Evolutionary conservation across 139 green algal genomes (phyloP).

Genomic region (Coelastrella sp.): DNA sequence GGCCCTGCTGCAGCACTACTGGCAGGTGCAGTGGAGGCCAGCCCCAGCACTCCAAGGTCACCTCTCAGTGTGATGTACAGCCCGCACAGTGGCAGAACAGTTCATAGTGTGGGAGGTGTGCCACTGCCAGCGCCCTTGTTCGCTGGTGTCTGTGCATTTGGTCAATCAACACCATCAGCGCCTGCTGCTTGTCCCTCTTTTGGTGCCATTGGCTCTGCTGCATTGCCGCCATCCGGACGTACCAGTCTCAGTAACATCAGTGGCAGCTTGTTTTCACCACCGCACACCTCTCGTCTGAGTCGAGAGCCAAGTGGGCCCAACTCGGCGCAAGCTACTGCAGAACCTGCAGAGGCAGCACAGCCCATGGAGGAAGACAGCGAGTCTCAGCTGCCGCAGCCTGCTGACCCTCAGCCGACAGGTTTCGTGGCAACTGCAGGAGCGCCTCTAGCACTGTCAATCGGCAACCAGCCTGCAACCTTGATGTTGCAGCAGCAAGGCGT

Average conservation of each 20-base stretch:
- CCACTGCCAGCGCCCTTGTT: constrained; percentile 5
- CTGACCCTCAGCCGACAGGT: too few relatives aligned
- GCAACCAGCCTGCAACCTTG: too few relatives aligned
- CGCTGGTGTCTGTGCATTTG: not conserved
- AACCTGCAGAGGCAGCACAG: not conserved
- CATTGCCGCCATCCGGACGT: not conserved
- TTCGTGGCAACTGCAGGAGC: too few relatives aligned
- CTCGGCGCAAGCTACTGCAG: not conserved
- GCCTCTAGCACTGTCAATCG: too few relatives aligned
- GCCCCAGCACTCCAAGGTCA: not conserved
- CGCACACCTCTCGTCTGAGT: not conserved
- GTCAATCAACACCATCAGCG: not conserved
- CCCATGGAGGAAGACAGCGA: not conserved
- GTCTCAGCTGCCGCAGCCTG: too few relatives aligned
- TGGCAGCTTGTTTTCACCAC: not conserved
- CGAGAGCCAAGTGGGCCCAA: not conserved
- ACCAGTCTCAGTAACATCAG: not conserved
- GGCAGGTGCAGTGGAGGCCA: constrained; percentile 7
- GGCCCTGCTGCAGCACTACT: constrained; percentile 30
- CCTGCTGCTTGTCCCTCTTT: not conserved
- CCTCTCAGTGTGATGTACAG: constrained; percentile 22
- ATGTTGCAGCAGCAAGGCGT: not conserved
- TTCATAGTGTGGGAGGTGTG: not conserved
- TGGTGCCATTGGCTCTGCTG: not conserved
- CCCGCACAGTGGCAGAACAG: not conserved